A percentile compares a stretch with the other conserved stretches of the same genome.
Conservation (phyloP, 2,329 filamentous ascomycete species). For the Chaetoscypha palmicola region DNA sequence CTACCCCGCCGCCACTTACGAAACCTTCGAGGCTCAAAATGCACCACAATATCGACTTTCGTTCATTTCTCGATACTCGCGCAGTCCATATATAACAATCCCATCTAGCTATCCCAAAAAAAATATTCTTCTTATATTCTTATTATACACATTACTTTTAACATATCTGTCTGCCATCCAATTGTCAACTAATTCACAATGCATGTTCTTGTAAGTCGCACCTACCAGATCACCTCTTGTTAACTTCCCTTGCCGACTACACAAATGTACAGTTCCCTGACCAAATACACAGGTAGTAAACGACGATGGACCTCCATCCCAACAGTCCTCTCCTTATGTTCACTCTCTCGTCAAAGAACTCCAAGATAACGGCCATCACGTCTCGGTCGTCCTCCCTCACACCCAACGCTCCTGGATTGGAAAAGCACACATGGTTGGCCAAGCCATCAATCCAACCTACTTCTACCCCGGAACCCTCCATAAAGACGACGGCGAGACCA, state of each 20-base stretch:
- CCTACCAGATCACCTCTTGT: too few relatives aligned
- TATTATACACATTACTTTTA: too few relatives aligned
- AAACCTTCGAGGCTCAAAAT: too few relatives aligned
- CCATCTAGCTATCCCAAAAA: too few relatives aligned
- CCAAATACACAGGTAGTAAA: conserved; percentile 48
- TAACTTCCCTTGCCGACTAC: too few relatives aligned
- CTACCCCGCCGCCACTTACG: too few relatives aligned
- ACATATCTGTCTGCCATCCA: not conserved
- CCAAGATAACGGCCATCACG: conserved; percentile 69
- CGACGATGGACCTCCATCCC: conserved; percentile 74
- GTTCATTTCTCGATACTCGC: too few relatives aligned
- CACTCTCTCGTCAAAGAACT: conserved; percentile 66
- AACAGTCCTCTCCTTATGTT: conserved; percentile 72
- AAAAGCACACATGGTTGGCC: conserved; percentile 93
- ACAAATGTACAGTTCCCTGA: not conserved
- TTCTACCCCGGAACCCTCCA: conserved; percentile 62
- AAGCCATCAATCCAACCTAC: conserved; percentile 77
- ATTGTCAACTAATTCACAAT: not conserved
- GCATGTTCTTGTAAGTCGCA: not conserved
- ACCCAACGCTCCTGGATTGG: conserved; percentile 96
- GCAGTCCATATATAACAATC: too few relatives aligned
- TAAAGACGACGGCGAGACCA: conserved; percentile 60
- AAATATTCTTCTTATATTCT: too few relatives aligned
- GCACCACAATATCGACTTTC: too few relatives aligned
- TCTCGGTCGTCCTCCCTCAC: conserved; percentile 86